Base-by-base conservation (phyloP, 1,284 basidiomycete genomes). In the Sanguinoderma infundibulare region DNA sequence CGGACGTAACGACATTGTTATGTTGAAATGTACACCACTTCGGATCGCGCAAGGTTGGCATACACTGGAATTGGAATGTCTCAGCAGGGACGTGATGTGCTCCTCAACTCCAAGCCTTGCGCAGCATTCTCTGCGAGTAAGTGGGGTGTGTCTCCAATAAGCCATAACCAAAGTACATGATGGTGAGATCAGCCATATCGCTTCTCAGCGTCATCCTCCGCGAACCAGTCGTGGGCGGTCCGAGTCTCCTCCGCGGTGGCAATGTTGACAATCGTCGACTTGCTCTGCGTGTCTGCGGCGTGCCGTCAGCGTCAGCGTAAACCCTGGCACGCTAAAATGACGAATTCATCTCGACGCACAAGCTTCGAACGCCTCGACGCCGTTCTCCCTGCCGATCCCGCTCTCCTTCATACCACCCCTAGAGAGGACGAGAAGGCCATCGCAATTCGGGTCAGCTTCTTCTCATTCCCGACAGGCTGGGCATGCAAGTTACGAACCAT, bases 341-440 rank as follows among this genome's bases (percentile, higher is more conserved):
- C 15, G 20, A 24, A 20, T n/a, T n/a, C n/a, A n/a, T n/a, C n/a
- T n/a, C n/a, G 15, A 51, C 90, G 67, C 61, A 91, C 91, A 93
- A 63, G 89, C 82, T 71, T 90, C 83, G 60, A 87, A 85, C 10
- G 92, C 91, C 69, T 94, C 92, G 5, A 90, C 61, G 2, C 92
- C 92, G 64, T 94, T 94, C 70, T 94, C 92, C 62, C 92, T 77
- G 3, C 91, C 91, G 57, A 92, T 89, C 2, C 91, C 92, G 67
- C 91, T 93, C 65, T 90, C 87, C 71, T 92, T 92, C 89, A 92
- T 91, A 17, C 92, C 91, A 26, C 92, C 92, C 92, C 90, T 91
- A 61, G 6, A 12, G 30, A 20, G 14, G n/a, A 46, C 38, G 32
- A 30, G 22, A n/a, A 30, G 30, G 32, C 54, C 17, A 61, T 42